These are phyloP conservation scores for Chaetomium cochliodes DNA, from an alignment of 495 filamentous ascomycete genomes.

Conservation along the genomic window DNA sequence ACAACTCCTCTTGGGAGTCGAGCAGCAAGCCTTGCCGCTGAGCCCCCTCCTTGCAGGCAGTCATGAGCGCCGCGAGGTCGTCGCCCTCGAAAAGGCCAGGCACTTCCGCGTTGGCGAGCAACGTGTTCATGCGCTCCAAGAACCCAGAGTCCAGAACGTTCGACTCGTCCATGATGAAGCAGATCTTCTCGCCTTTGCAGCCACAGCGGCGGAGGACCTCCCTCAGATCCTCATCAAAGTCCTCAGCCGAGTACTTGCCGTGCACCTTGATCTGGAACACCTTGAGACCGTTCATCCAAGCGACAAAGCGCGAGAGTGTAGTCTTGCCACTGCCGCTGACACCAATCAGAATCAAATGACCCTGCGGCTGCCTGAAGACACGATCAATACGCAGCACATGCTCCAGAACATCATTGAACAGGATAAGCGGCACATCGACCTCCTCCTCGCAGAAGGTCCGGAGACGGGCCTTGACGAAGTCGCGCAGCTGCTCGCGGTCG, in stretches of 20 bases:
- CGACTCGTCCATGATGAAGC: slow-evolving; percentile 99
- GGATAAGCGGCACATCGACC: slow-evolving; percentile 92
- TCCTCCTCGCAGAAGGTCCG: slow-evolving; percentile 99
- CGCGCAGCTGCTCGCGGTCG: slow-evolving; percentile 86
- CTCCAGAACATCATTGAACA: slow-evolving; percentile 98
- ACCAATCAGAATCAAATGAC: slow-evolving; percentile 96
- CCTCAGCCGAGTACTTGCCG: slow-evolving; percentile 95
- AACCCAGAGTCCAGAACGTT: slow-evolving; percentile 99
- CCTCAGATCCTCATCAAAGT: slow-evolving; percentile 96
- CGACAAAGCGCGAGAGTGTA: slow-evolving; percentile 93
- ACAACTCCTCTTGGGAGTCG: slow-evolving; percentile 96
- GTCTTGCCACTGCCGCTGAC: slow-evolving; percentile 98
- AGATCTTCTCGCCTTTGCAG: slow-evolving; percentile 98
- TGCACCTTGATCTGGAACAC: slow-evolving; percentile 99
- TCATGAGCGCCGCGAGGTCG: slow-evolving; percentile 94
- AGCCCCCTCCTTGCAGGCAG: slow-evolving; percentile 95
- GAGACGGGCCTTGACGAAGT: slow-evolving; percentile 95
- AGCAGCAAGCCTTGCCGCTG: slow-evolving; percentile 92
- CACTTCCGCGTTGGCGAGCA: slow-evolving; percentile 96
- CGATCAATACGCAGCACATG: slow-evolving; percentile 97
- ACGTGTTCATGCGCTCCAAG: slow-evolving; percentile 97
- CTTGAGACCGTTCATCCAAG: slow-evolving; percentile 99
- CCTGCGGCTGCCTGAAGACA: slow-evolving; percentile 97
- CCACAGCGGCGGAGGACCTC: slow-evolving; percentile 90
- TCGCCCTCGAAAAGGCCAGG: slow-evolving; percentile 98